Percentiles rank a stretch among this genome's conserved stretches.
Evolutionary conservation across 805 yeast species (phyloP).

Genomic region (Wickerhamiella parazyma): DNA sequence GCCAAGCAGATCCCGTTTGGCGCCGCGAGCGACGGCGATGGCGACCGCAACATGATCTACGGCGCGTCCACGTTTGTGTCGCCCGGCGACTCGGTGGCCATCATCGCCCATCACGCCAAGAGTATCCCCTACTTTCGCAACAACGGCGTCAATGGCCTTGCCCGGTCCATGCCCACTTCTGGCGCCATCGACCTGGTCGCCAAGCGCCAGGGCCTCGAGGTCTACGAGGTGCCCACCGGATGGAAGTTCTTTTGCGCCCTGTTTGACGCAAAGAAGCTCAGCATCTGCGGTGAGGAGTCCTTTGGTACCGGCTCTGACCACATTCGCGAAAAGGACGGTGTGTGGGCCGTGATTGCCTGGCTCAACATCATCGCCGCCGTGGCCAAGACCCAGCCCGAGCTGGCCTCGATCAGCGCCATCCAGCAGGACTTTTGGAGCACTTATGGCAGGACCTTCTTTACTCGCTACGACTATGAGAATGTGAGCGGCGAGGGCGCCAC

Average conservation of each 20-base stretch:
- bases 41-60: conserved; percentile 97
- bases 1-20: conserved; percentile 73
- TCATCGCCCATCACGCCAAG: conserved; percentile 85
- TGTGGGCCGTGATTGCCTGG: conserved; percentile 98
- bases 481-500: conserved; percentile 64
- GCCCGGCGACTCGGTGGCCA: conserved; percentile 97
- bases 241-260: conserved; percentile 97
- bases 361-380: conserved; percentile 84
- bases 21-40: conserved; percentile 99
- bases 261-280: conserved; percentile 82
- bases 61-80: conserved; percentile 91
- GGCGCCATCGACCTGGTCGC: conserved; percentile 92
- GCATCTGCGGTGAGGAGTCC: conserved; percentile 96
- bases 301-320: conserved; percentile 98
- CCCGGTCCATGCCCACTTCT: conserved; percentile 95
- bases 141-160: conserved; percentile 81
- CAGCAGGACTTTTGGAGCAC: conserved; percentile 79
- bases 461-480: conserved; percentile 87
- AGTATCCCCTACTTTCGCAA: conserved; percentile 81
- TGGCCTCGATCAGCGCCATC: conserved; percentile 61
- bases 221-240: conserved; percentile 96
- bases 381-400: conserved; percentile 42
- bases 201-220: conserved; percentile 50
- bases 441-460: conserved; percentile 94
- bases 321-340: conserved; percentile 92